phyloP scores from a whole-genome alignment of 768 basidiomycete species.

The Cytidiella melzeri region DNA sequence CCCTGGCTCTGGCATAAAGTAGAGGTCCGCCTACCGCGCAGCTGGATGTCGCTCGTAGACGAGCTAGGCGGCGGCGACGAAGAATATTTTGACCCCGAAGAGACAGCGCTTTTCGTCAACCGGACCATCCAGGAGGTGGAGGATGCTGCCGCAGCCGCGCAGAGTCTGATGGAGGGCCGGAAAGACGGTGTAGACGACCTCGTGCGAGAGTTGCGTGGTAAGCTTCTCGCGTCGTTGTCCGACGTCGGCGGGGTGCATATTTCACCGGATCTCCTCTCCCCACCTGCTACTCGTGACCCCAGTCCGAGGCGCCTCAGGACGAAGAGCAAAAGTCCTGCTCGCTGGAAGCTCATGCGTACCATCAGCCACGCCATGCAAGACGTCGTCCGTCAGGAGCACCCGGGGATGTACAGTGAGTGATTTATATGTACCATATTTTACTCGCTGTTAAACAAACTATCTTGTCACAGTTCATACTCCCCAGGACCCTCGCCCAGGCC shows the following conservation, averaged over 20 bases:
- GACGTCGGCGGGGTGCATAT: constrained; percentile 61
- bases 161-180: constrained; percentile 27
- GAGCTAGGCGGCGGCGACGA: constrained; percentile 72
- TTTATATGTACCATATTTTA: neutral
- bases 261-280: constrained; percentile 69
- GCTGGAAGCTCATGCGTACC: constrained; percentile 76
- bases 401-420: constrained; percentile 66
- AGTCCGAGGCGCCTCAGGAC: constrained; percentile 70
- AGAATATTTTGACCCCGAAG: constrained; percentile 40
- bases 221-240: constrained; percentile 49
- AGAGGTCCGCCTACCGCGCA: constrained; percentile 78
- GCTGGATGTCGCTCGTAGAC: constrained; percentile 78
- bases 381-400: constrained; percentile 54
- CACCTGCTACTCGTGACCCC: constrained; percentile 76
- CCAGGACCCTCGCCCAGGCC: constrained; percentile 65
- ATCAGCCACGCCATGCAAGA: constrained; percentile 76
- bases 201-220: constrained; percentile 50
- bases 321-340: constrained; percentile 75
- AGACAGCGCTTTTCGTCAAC: constrained; percentile 58
- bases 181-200: constrained; percentile 28
- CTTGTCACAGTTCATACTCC: constrained; percentile 1
- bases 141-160: constrained; percentile 49
- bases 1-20: constrained; percentile 84
- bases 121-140: constrained; percentile 64
- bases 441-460: neutral